Percentiles rank a stretch among this genome's conserved stretches.
These are phyloP conservation scores for Urtica urens DNA, from an alignment of 306 rosid genomes.

Conservation along the genomic window DNA sequence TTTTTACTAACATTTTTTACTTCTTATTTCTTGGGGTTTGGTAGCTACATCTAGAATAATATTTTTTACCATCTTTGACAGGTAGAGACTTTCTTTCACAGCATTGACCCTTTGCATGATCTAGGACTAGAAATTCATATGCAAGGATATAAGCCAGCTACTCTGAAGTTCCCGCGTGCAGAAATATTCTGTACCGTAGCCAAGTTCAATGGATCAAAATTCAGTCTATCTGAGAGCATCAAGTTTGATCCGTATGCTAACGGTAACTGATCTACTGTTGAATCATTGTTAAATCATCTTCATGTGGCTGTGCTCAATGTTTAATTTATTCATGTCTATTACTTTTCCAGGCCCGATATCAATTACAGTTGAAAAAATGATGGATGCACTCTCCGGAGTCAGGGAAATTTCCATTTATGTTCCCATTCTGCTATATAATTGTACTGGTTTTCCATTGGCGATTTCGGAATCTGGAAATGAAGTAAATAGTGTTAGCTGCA, in stretches of 20 bases:
- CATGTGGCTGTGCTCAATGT: background rate
- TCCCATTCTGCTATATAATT: conserved; percentile 80
- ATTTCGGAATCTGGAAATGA: conserved; percentile 45
- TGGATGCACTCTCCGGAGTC: conserved; percentile 77
- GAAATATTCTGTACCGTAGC: conserved; percentile 67
- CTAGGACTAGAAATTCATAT: conserved; percentile 57
- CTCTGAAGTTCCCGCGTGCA: conserved; percentile 64
- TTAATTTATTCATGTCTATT: conserved; percentile 16
- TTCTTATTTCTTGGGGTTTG: background rate
- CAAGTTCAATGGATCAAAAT: conserved; percentile 63
- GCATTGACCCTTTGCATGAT: conserved; percentile 89
- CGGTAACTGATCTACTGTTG: conserved; percentile 26
- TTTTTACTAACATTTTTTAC: conserved; percentile 6
- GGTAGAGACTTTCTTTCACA: conserved; percentile 72
- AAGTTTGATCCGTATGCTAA: conserved; percentile 34
- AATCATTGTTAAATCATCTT: background rate
- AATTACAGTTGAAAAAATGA: conserved; percentile 67
- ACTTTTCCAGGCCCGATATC: conserved; percentile 44
- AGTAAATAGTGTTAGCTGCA: conserved; percentile 28
- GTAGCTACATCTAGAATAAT: background rate
- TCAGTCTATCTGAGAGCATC: conserved; percentile 53
- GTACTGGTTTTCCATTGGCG: conserved; percentile 61
- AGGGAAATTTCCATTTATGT: conserved; percentile 65
- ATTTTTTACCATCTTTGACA: conserved; percentile 16
- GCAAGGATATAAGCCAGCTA: conserved; percentile 48